Percentiles rank a stretch among this genome's conserved stretches.
These are phyloP conservation scores for Cercospora zeae-maydis DNA, from an alignment of 2,329 filamentous ascomycete genomes.

Conservation along the genomic window DNA sequence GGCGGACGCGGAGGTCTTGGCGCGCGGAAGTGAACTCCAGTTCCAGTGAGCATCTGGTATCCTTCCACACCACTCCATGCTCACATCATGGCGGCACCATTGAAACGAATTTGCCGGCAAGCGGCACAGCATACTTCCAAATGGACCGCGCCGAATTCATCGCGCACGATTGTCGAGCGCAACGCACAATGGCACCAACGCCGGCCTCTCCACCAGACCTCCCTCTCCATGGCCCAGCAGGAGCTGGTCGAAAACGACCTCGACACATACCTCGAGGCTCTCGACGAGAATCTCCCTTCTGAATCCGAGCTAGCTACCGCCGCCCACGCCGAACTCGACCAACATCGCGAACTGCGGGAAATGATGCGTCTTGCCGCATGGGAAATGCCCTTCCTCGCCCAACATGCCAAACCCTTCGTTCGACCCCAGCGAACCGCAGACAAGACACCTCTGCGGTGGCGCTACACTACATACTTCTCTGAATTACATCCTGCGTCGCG, in stretches of 20 bases:
- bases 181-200: conserved; percentile 18
- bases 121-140: conserved; percentile 23
- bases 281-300: conserved; percentile 45
- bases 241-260: conserved; percentile 12
- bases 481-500: conserved; percentile 85
- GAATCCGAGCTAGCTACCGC: conserved; percentile 79
- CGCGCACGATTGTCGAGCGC: neutral
- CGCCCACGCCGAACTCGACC: conserved; percentile 81
- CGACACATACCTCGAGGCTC: conserved; percentile 16
- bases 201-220: conserved; percentile 14
- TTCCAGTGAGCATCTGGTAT: conserved; percentile 10
- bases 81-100: conserved; percentile 30
- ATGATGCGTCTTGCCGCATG: conserved; percentile 85
- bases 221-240: conserved; percentile 10
- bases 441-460: conserved; percentile 70
- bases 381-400: conserved; percentile 83
- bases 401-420: conserved; percentile 80
- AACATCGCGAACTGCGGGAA: conserved; percentile 82
- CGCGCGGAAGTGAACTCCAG: conserved; percentile 7
- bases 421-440: conserved; percentile 59
- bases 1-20: conserved; percentile 21
- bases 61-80: neutral
- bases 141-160: conserved; percentile 2
- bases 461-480: conserved; percentile 95
- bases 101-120: conserved; percentile 32